These are phyloP conservation scores for Mycosphaerella sp. DNA, from an alignment of 2,329 filamentous ascomycete genomes.

Conservation along the genomic window DNA sequence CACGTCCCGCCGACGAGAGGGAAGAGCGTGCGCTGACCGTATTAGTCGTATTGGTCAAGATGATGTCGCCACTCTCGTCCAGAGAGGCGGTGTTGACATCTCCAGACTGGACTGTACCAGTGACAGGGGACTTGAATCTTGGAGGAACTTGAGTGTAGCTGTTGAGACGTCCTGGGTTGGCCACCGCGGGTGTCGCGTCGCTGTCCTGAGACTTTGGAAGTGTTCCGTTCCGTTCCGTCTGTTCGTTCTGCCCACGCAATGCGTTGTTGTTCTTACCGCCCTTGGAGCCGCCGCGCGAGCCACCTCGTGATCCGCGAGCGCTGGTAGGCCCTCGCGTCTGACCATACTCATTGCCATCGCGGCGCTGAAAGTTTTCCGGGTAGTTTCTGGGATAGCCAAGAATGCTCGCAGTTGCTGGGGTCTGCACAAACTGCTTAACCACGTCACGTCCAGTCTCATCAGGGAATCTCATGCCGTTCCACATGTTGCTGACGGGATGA, in stretches of 20 bases:
- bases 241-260: slow-evolving; percentile 1
- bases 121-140: not conserved
- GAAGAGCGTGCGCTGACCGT: not conserved
- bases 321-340: slow-evolving; percentile 6
- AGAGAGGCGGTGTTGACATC: slow-evolving; percentile 2
- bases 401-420: slow-evolving; percentile 20
- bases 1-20: not conserved
- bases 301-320: slow-evolving; percentile 12
- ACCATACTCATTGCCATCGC: slow-evolving; percentile 1
- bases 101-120: not conserved
- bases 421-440: slow-evolving; percentile 25
- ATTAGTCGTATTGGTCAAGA: not conserved
- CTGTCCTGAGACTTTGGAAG: not conserved
- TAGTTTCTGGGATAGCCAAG: slow-evolving; percentile 20
- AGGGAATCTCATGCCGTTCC: slow-evolving; percentile 32
- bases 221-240: not conserved
- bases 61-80: slow-evolving; percentile 3
- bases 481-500: slow-evolving; percentile 31
- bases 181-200: slow-evolving; percentile 11
- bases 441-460: slow-evolving; percentile 25
- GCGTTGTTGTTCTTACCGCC: slow-evolving; percentile 7
- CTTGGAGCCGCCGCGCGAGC: slow-evolving; percentile 15
- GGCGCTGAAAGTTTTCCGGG: slow-evolving; percentile 12
- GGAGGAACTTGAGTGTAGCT: slow-evolving; percentile 2
- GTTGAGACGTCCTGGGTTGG: slow-evolving; percentile 7